Evolutionary conservation across 2,329 filamentous ascomycete species (phyloP).

Genomic region (Podosphaera xanthii): DNA sequence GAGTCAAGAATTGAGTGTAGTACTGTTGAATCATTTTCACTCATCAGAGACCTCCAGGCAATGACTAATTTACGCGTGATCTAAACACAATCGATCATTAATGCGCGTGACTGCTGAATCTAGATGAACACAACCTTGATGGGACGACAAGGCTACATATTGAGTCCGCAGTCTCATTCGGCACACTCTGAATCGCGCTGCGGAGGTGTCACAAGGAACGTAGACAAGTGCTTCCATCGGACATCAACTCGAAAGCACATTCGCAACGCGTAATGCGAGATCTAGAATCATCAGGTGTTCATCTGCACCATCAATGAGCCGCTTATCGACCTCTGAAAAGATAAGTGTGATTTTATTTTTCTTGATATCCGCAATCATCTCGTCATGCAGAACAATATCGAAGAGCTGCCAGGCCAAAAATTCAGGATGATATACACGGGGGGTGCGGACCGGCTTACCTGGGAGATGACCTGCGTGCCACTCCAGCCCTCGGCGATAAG

Average conservation of each 20-base stretch:
- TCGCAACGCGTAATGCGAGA: slow-evolving; percentile 57
- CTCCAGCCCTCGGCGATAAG: slow-evolving; percentile 96
- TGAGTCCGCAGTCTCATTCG: too few species aligned
- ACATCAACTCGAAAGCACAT: slow-evolving; percentile 26
- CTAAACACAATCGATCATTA: too few species aligned
- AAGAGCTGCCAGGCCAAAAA: slow-evolving; percentile 35
- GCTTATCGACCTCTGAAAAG: slow-evolving; percentile 88
- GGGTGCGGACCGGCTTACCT: slow-evolving; percentile 31
- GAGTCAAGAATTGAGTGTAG: too few species aligned
- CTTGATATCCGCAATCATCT: slow-evolving; percentile 58
- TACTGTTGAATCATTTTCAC: too few species aligned
- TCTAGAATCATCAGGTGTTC: slow-evolving; percentile 86
- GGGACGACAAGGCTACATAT: too few species aligned
- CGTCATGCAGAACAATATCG: slow-evolving; percentile 60
- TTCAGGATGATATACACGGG: background rate
- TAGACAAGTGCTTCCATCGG: background rate
- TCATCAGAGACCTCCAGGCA: too few species aligned
- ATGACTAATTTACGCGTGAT: too few species aligned
- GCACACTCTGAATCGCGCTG: too few species aligned
- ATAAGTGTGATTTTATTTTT: slow-evolving; percentile 78
- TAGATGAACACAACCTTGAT: too few species aligned
- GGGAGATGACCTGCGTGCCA: slow-evolving; percentile 63
- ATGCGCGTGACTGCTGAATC: too few species aligned
- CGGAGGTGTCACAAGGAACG: too few species aligned
- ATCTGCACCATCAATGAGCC: slow-evolving; percentile 80